Percentiles rank a stretch among this genome's conserved stretches.
Conservation (phyloP, 441 rosid species). For the Manihot esculenta region DNA sequence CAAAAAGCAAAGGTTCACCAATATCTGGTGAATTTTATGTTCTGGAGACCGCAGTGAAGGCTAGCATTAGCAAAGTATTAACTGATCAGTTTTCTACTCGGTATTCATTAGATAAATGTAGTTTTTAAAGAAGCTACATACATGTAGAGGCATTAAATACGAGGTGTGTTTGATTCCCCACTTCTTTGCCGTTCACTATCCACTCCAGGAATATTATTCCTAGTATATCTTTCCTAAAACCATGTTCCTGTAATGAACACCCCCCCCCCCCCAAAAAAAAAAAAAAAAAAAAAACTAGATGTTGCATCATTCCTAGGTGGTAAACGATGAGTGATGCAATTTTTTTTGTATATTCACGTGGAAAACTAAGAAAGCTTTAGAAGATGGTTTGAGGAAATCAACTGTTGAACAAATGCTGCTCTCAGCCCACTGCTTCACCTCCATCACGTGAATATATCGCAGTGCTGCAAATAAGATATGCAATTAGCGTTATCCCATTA, state of each 20-base stretch:
- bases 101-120: constrained; percentile 4
- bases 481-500: background rate
- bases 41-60: background rate
- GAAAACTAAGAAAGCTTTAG: constrained; percentile 25
- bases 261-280: too few relatives aligned
- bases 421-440: constrained; percentile 33
- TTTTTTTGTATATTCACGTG: constrained; percentile 11
- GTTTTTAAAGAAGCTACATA: constrained; percentile 16
- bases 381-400: constrained; percentile 50
- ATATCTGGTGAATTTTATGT: too few relatives aligned
- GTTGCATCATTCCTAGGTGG: background rate
- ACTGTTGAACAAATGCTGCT: constrained; percentile 45
- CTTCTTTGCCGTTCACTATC: background rate
- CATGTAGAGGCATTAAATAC: background rate
- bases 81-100: background rate
- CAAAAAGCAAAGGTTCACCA: too few relatives aligned
- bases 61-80: constrained; percentile 2
- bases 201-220: constrained; percentile 4
- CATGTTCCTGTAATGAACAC: constrained; percentile 25
- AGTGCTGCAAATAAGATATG: constrained; percentile 29
- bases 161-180: too few relatives aligned
- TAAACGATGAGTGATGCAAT: background rate
- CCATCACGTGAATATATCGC: constrained; percentile 20
- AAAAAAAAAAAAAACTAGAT: too few relatives aligned
- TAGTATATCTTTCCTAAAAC: constrained; percentile 4